Evolutionary conservation across 2,329 filamentous ascomycete species (phyloP), one percentile per base, ranked within the genome.

Genomic region (Tolypocladium tropicale): DNA sequence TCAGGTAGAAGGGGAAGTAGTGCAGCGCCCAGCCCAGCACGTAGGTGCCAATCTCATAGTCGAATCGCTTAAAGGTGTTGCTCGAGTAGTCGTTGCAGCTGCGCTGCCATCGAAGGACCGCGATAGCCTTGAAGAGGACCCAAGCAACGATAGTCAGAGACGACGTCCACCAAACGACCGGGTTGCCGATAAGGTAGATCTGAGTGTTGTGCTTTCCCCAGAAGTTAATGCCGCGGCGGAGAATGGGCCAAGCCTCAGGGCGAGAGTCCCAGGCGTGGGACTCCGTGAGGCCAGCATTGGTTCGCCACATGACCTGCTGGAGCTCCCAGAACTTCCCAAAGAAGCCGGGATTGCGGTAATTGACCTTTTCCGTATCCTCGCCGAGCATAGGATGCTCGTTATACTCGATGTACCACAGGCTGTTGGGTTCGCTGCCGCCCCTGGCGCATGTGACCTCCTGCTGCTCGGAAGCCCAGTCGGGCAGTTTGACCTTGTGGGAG

Each of bases 181-280:
- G 92, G 72, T 99, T 97, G 55, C 94, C 94, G 56, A 96, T 86
- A 23, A 99, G 85, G 72, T 99, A 99, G 64, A 99, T 91, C 71
- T 99, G 94, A 59, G 91, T 90, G 71, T 96, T 81, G 66, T 96
- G 82, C 66, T 88, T 91, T 62, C 93, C 91, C 94, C 94, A 99
- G 80, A 99, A 99, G 78, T 99, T 99, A 80, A 99, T 99, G 66
- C 94, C 94, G 60, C 94, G 90, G 63, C 84, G 84, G 54, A 99
- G 83, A 56, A 95, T 82, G 25, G 94, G 94, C 94, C 94, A 99
- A 7, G 91, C 93, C 36, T 85, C 83, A 34, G 94, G 94, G 50
- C 94, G 89, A 51, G 94, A 97, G 70, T 99, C 94, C 94, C 95
- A 99, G 54, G 92, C 90, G 69, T 99, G 94, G 21, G 92, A 96